These are phyloP conservation scores for Amaranthus cruentus DNA, from an alignment of 148 eudicot genomes.

Conservation along the genomic window DNA sequence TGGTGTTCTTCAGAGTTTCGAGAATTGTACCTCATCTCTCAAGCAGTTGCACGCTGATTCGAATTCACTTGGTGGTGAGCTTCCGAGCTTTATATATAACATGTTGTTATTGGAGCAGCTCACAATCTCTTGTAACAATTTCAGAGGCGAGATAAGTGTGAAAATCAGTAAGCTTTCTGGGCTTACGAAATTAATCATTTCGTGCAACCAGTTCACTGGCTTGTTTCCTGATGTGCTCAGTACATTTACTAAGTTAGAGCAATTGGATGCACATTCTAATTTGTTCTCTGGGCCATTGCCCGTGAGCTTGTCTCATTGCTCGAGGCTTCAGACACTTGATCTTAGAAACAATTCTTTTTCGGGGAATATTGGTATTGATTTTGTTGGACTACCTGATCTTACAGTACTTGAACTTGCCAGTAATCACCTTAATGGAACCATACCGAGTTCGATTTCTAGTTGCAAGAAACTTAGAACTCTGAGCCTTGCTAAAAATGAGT, in stretches of 20 bases:
- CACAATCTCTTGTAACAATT: constrained; percentile 50
- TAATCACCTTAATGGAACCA: constrained; percentile 47
- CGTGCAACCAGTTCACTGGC: constrained; percentile 58
- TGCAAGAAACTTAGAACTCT: constrained; percentile 48
- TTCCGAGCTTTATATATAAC: constrained; percentile 57
- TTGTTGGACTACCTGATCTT: constrained; percentile 42
- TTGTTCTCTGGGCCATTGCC: constrained; percentile 62
- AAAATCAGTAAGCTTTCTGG: constrained; percentile 68
- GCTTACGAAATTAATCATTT: constrained; percentile 43
- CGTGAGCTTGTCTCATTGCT: constrained; percentile 43
- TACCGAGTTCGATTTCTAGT: constrained; percentile 60
- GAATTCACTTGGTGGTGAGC: constrained; percentile 54
- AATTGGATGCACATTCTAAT: constrained; percentile 57
- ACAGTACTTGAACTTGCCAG: constrained; percentile 62
- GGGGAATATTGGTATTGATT: constrained; percentile 51
- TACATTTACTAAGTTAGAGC: constrained; percentile 46
- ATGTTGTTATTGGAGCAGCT: constrained; percentile 59
- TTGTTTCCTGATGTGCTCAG: constrained; percentile 65
- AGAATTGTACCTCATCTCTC: constrained; percentile 54
- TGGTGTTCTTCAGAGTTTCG: constrained; percentile 56
- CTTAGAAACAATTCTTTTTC: constrained; percentile 73
- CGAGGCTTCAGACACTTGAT: constrained; percentile 56
- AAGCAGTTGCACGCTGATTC: constrained; percentile 47
- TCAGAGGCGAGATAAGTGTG: constrained; percentile 56
- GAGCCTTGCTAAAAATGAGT: constrained; percentile 58